Percentiles rank a stretch among this genome's conserved stretches.
These are phyloP conservation scores for Rhododendron simsii DNA, from an alignment of 148 eudicot genomes.

Conservation along the genomic window DNA sequence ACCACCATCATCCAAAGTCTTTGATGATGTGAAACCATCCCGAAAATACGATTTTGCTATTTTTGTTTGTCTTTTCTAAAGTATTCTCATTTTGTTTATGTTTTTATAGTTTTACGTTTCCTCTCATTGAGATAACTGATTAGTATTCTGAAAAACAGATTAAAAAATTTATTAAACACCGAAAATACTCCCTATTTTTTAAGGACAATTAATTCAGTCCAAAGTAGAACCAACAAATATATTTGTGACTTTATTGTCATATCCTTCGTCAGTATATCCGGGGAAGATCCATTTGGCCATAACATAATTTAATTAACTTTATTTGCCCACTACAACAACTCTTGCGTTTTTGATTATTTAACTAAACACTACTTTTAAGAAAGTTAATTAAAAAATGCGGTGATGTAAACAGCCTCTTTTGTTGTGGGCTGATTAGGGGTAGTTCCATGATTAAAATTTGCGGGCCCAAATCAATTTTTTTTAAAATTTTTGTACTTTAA, in stretches of 20 bases:
- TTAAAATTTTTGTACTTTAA: conserved; percentile 4
- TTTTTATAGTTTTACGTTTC: neutral
- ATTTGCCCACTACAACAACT: conserved; percentile 15
- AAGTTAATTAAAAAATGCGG: conserved; percentile 12
- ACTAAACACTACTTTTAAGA: conserved; percentile 6
- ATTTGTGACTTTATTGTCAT: neutral
- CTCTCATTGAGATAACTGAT: neutral
- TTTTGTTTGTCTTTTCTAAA: too few species aligned
- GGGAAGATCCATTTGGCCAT: conserved; percentile 16
- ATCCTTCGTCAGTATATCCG: neutral
- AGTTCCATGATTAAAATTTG: conserved; percentile 6
- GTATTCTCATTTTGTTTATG: too few species aligned
- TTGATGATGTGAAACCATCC: neutral
- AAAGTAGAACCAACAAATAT: neutral
- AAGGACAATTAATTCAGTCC: neutral
- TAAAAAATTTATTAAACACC: neutral
- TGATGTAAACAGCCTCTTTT: conserved; percentile 14
- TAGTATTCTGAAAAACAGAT: neutral
- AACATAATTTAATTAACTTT: neutral
- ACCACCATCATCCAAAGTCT: neutral
- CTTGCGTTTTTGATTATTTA: neutral
- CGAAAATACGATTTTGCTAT: neutral
- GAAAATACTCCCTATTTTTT: neutral
- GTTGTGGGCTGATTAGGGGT: conserved; percentile 7
- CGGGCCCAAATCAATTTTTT: neutral